Base-by-base conservation (phyloP, 2,329 filamentous ascomycete genomes). In the Fusarium compactum region DNA sequence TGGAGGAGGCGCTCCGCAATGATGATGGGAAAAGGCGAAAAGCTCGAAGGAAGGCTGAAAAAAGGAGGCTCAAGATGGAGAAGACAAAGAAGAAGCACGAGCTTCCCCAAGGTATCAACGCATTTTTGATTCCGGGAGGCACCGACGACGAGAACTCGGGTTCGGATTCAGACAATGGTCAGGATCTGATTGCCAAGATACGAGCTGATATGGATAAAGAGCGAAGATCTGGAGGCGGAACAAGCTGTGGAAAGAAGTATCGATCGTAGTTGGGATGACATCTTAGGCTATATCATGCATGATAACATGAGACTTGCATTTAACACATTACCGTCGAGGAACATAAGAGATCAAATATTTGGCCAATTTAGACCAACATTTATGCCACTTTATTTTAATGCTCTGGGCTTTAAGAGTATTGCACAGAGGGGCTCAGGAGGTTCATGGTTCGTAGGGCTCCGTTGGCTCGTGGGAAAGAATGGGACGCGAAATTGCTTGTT, bases 1-100 rank as follows among this genome's bases (percentile, higher is more conserved):
- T 72, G 12, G 61, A 73, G 34, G 72, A 76, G 40, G 62, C 65
- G 8, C 63, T 69, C 29, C 48, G 40, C n/a, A 72, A 65, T 32
- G 44, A 58, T 10, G 38, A 62, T 44, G 15, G n/a, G 22, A 47
- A 38, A 27, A 51, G 25, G 22, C 41, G 34, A 24, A 58, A 45
- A n/a, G 24, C 40, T 11, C n/a, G 32, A 9, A 22, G 45, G 20
- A 59, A 25, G 2, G n/a, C 30, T 8, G 20, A 48, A 27, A 45
- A 32, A 15, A 54, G 43, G 29, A 69, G 38, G 22, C 11, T 43
- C 20, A 22, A 43, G 22, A 61, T 24, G 15, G 41, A 69, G 32
- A 53, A 57, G 22, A 47, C 22, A 24, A 66, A 71, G 29, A 12
- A 29, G 27, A 30, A 60, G 9, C 43, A 71, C 22, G 24, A 61